phyloP scores from a whole-genome alignment of 2,329 filamentous ascomycete genomes.

The Chalara sp. region DNA sequence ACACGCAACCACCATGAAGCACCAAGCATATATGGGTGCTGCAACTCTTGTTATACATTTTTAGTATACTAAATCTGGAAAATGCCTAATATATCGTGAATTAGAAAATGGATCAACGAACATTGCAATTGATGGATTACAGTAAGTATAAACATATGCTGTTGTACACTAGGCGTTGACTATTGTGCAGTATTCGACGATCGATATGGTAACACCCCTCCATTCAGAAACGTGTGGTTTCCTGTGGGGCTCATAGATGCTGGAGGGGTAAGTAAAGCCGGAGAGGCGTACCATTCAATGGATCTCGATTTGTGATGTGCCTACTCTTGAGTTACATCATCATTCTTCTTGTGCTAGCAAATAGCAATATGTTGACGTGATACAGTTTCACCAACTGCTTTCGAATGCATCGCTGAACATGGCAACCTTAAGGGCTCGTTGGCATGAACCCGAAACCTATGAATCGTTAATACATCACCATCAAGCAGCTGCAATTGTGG shows the following conservation, averaged over 20 bases:
- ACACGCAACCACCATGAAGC: too few species aligned
- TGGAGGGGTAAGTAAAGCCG: not conserved
- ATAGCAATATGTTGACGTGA: too few species aligned
- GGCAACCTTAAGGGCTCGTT: not conserved
- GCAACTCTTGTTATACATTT: too few species aligned
- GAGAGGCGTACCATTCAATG: too few species aligned
- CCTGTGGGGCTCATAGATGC: slow-evolving; percentile 7
- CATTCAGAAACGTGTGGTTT: slow-evolving; percentile 10
- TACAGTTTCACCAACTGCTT: slow-evolving; percentile 6
- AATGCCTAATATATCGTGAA: too few species aligned
- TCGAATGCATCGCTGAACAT: slow-evolving; percentile 9
- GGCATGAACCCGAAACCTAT: not conserved
- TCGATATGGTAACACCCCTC: slow-evolving; percentile 5
- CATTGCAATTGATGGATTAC: slow-evolving; percentile 8
- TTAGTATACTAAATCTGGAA: too few species aligned
- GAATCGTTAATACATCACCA: slow-evolving; percentile 8
- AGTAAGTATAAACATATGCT: not conserved
- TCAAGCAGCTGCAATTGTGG: slow-evolving; percentile 7
- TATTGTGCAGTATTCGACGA: slow-evolving; percentile 9
- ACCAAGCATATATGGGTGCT: too few species aligned
- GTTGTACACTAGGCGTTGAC: not conserved
- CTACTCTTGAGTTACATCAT: too few species aligned
- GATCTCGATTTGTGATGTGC: too few species aligned
- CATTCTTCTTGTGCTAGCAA: too few species aligned
- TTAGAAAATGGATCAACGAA: slow-evolving; percentile 3